Evolutionary conservation across 2,329 filamentous ascomycete species (phyloP).

Genomic region (Aspergillus amoenus): DNA sequence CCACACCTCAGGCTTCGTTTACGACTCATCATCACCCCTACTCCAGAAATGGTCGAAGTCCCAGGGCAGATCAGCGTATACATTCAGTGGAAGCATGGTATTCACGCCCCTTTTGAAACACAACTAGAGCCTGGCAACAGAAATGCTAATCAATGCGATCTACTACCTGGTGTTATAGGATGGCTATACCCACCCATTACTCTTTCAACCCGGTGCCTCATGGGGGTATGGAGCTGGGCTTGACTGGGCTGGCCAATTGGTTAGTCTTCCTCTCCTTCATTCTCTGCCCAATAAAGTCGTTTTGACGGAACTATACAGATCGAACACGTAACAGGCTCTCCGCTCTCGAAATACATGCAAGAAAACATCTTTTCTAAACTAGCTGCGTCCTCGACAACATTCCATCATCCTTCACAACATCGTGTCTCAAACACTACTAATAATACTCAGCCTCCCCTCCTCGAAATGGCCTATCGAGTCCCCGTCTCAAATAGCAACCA

Average conservation of each 20-base stretch:
- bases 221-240: conserved; percentile 2
- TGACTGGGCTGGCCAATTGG: neutral
- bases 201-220: neutral
- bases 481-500: neutral
- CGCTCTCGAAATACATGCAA: neutral
- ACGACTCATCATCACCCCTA: neutral
- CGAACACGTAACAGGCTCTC: neutral
- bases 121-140: neutral
- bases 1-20: neutral
- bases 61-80: neutral
- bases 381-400: neutral
- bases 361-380: neutral
- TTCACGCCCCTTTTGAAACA: neutral
- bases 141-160: no score
- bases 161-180: neutral
- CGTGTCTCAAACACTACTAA: no score
- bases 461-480: neutral
- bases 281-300: no score
- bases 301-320: neutral
- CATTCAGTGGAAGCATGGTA: conserved; percentile 1
- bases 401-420: neutral
- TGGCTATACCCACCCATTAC: neutral
- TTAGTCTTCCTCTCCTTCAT: neutral
- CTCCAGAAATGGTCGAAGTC: neutral
- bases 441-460: neutral